Conservation (phyloP, 2,329 filamentous ascomycete genomes). For the Daldinia sp. region DNA sequence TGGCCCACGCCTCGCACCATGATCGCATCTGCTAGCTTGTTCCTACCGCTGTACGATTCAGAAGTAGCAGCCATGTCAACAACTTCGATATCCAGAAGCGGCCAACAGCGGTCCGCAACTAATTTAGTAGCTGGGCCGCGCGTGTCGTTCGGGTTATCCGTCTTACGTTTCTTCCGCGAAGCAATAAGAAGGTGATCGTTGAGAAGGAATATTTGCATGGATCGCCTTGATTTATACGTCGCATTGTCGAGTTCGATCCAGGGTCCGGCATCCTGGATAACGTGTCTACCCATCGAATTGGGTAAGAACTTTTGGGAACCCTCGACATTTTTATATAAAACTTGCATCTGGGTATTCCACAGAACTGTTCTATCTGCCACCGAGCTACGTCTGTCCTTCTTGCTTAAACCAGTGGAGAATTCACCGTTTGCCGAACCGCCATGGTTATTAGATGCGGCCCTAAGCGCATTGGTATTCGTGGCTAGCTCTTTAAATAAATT, state of each 20-base stretch:
- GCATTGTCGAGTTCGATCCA: slow-evolving; percentile 98
- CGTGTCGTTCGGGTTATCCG: slow-evolving; percentile 67
- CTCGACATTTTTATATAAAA: slow-evolving; percentile 96
- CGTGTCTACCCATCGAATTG: slow-evolving; percentile 87
- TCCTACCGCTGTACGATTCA: slow-evolving; percentile 63
- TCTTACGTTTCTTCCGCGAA: slow-evolving; percentile 89
- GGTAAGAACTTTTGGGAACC: slow-evolving; percentile 97
- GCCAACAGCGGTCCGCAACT: slow-evolving; percentile 94
- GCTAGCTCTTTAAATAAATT: slow-evolving; percentile 94
- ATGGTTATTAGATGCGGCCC: slow-evolving; percentile 64
- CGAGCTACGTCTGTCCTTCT: slow-evolving; percentile 86
- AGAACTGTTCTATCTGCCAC: slow-evolving; percentile 74
- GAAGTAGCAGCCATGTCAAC: slow-evolving; percentile 80
- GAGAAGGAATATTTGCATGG: slow-evolving; percentile 89
- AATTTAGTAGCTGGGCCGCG: slow-evolving; percentile 74
- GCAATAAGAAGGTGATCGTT: slow-evolving; percentile 95
- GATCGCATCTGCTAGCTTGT: slow-evolving; percentile 82
- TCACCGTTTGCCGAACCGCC: slow-evolving; percentile 60
- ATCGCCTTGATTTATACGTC: slow-evolving; percentile 90
- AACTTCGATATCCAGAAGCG: slow-evolving; percentile 89
- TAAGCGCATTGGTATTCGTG: slow-evolving; percentile 73
- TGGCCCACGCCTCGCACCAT: slow-evolving; percentile 86
- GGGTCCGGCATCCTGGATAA: slow-evolving; percentile 88
- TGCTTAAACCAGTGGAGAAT: slow-evolving; percentile 65
- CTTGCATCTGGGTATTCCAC: slow-evolving; percentile 77